Evolutionary conservation across 257 asterid species (phyloP), one percentile per base, ranked within the genome.

Genomic region (Jacaranda copaia): DNA sequence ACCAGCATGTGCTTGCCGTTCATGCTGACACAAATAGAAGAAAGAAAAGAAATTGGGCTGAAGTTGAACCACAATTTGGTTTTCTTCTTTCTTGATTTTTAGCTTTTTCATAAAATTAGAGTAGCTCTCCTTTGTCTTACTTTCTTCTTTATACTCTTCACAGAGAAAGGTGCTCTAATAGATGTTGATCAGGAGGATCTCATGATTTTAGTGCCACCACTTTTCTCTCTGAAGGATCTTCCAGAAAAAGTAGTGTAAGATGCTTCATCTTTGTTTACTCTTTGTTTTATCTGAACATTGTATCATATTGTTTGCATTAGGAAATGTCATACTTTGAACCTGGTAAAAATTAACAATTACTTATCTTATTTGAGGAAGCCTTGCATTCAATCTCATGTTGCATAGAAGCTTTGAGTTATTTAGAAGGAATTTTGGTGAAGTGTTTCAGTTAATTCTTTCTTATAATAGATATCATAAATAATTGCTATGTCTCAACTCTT

Each of bases 1-100:
- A 95, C 81, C 99, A 95, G 86, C 98, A 95, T 85, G 97, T 95
- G 75, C 83, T 91, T 76, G 90, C 99, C 66, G 86, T 93, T 80
- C 97, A 93, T 82, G 97, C 97, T 66, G 91, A 86, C 75, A 74
- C 66, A 81, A 85, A 89, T 55, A 79, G 84, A 77, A 82, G 88
- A 75, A 93, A 88, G 87, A 95, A 91, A 85, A 89, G 96, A 77
- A 89, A 84, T 52, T 91, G 89, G 86, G 84, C 83, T 72, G 98
- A 95, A 81, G 80, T 90, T 64, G 96, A 90, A 79, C 85, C 91
- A 73, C 84, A 78, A 48, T 82, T 85, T 70, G 96, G 98, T 92
- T 60, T 68, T 72, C 74, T 65, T 73, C 25, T 71, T 75, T 81
- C 66, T 66, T 63, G 25, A 49, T 82, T 75, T 75, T 60, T 69